Conservation (phyloP, 176 grass and related monocot genomes). For the Metroxylon sagu region DNA sequence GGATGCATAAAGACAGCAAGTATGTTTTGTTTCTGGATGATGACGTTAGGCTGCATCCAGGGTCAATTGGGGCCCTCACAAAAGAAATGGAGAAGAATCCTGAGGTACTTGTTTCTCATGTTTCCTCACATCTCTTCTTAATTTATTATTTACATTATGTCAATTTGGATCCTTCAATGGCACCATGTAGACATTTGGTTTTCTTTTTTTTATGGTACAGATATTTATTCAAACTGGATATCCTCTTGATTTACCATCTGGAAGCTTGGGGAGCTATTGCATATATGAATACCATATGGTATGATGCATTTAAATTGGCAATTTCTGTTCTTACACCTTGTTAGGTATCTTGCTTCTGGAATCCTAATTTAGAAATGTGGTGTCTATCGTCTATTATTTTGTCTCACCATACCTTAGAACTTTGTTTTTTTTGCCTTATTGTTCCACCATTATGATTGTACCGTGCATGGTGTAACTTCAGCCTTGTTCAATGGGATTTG, state of each 20-base stretch:
- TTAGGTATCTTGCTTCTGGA: not conserved
- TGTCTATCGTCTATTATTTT: not conserved
- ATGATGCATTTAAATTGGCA: conserved; percentile 26
- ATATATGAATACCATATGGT: conserved; percentile 99
- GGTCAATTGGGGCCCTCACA: conserved; percentile 92
- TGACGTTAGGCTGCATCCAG: conserved; percentile 94
- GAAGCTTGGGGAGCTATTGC: conserved; percentile 99
- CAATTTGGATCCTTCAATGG: not conserved
- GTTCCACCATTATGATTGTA: not conserved
- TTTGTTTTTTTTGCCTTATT: conserved; percentile 2
- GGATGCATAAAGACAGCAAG: conserved; percentile 91
- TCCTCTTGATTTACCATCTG: conserved; percentile 97
- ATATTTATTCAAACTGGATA: conserved; percentile 99
- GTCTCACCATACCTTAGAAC: not conserved
- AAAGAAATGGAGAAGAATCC: conserved; percentile 97
- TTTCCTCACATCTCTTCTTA: not conserved
- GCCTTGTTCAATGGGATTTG: conserved; percentile 99
- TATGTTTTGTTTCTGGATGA: conserved; percentile 97
- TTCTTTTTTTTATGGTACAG: conserved; percentile 17
- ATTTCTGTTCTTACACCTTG: not conserved
- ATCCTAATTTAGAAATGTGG: too few relatives aligned
- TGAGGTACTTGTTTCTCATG: conserved; percentile 41
- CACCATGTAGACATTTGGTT: too few relatives aligned
- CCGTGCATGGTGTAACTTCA: conserved; percentile 32
- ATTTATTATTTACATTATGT: not conserved